Conservation (phyloP, 1,284 basidiomycete species). For the Sphaerobolus stellatus region DNA sequence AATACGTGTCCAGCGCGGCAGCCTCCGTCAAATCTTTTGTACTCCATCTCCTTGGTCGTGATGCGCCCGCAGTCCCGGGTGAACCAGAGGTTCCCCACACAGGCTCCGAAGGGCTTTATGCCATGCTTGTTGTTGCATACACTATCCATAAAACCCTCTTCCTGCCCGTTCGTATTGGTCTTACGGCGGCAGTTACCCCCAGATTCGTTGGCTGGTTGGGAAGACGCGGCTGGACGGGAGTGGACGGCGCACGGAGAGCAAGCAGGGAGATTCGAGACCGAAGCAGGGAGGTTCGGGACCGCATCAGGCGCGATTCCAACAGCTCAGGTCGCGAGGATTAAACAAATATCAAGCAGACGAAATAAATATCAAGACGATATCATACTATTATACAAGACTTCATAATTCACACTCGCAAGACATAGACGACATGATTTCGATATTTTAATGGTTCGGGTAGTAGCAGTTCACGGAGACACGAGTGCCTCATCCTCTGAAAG, state of each 20-base stretch:
- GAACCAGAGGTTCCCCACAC: slow-evolving; percentile 22
- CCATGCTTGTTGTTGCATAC: slow-evolving; percentile 91
- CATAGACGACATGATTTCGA: no score
- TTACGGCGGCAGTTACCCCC: slow-evolving; percentile 88
- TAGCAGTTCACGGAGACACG: background rate
- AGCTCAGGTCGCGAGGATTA: background rate
- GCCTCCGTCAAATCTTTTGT: slow-evolving; percentile 52
- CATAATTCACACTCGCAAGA: background rate
- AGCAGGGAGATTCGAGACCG: slow-evolving; percentile 62
- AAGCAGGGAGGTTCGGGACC: no score
- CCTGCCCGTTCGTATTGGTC: slow-evolving; percentile 84
- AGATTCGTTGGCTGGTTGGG: slow-evolving; percentile 79
- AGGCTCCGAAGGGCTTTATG: slow-evolving; percentile 76
- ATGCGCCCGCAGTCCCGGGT: slow-evolving; percentile 58
- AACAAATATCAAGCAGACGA: no score
- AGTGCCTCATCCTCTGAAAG: slow-evolving; percentile 22
- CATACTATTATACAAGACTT: background rate
- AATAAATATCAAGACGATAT: no score
- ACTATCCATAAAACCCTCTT: slow-evolving; percentile 95
- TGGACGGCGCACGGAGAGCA: slow-evolving; percentile 64
- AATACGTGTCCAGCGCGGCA: slow-evolving; percentile 76
- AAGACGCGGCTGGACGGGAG: slow-evolving; percentile 72
- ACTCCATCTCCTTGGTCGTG: slow-evolving; percentile 41
- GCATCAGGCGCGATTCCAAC: slow-evolving; percentile 11
- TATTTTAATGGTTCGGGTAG: slow-evolving; percentile 3